These are phyloP conservation scores for Pyrenophora seminiperda DNA, from an alignment of 2,329 filamentous ascomycete genomes.

Conservation along the genomic window DNA sequence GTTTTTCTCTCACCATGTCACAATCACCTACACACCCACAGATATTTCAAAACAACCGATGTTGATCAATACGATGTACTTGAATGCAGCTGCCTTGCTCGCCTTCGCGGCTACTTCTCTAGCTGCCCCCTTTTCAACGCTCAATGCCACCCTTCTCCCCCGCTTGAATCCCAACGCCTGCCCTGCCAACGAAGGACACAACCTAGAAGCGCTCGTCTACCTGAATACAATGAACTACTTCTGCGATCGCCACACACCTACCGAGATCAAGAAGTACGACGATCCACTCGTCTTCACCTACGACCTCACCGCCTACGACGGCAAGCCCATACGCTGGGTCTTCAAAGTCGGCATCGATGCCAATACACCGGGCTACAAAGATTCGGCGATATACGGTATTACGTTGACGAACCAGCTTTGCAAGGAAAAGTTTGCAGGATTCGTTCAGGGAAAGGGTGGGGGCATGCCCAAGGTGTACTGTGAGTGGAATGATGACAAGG, in stretches of 20 bases:
- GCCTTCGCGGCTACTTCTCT: background rate
- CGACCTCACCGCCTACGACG: background rate
- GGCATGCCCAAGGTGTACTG: background rate
- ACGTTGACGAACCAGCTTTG: background rate
- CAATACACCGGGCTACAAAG: background rate
- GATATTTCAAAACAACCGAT: background rate
- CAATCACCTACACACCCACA: background rate
- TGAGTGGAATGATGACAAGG: background rate
- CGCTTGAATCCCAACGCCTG: background rate
- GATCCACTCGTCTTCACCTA: background rate
- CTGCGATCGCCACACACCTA: background rate
- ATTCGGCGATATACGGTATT: background rate
- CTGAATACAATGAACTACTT: background rate
- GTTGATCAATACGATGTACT: background rate
- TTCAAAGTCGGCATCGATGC: slow-evolving; percentile 1
- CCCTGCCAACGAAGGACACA: background rate
- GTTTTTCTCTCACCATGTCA: no score
- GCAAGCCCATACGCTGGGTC: slow-evolving; percentile 8
- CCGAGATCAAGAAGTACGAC: background rate
- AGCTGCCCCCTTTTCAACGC: background rate
- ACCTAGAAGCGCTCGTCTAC: background rate
- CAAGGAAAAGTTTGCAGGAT: background rate
- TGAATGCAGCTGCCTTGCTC: background rate
- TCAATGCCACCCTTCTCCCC: background rate
- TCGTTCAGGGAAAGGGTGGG: background rate